Conservation (phyloP, 1,284 basidiomycete species). For the Papiliotrema nemorosa region DNA sequence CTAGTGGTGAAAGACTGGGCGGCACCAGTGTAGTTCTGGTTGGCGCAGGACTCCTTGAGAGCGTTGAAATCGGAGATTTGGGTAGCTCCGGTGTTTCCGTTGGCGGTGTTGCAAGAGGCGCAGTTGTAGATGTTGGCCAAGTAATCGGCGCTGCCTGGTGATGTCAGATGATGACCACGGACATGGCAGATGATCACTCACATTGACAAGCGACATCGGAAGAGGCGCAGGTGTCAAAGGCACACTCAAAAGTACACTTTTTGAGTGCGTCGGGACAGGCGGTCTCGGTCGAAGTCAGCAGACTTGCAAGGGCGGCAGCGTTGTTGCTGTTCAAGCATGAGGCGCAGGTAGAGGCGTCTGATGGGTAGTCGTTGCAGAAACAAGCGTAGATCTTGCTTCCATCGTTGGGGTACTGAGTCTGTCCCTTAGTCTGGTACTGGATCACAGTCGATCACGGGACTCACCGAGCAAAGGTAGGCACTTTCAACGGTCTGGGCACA, state of each 20-base stretch:
- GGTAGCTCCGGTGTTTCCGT: slow-evolving; percentile 41
- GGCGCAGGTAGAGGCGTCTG: slow-evolving; percentile 36
- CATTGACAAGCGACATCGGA: slow-evolving; percentile 45
- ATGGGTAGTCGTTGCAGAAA: slow-evolving; percentile 43
- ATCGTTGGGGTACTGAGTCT: slow-evolving; percentile 21
- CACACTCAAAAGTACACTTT: slow-evolving; percentile 40
- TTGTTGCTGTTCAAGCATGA: slow-evolving; percentile 42
- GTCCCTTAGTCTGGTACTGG: not conserved
- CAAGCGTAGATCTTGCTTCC: slow-evolving; percentile 40
- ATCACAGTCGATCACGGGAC: slow-evolving; percentile 5
- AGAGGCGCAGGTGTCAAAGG: slow-evolving; percentile 37
- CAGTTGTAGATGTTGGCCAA: slow-evolving; percentile 48
- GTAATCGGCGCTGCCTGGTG: slow-evolving; percentile 27
- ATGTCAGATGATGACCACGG: not conserved
- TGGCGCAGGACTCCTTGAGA: slow-evolving; percentile 37
- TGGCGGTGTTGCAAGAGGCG: slow-evolving; percentile 47
- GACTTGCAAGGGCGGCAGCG: slow-evolving; percentile 31
- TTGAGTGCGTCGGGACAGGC: slow-evolving; percentile 29
- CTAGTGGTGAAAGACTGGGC: slow-evolving; percentile 28
- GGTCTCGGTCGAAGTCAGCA: slow-evolving; percentile 29
- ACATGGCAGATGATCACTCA: slow-evolving; percentile 7
- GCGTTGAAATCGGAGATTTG: slow-evolving; percentile 35
- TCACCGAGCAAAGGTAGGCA: slow-evolving; percentile 36
- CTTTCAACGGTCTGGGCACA: slow-evolving; percentile 38
- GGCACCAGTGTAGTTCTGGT: slow-evolving; percentile 43